Evolutionary conservation across 371 early-diverging fungal genomes (phyloP), one percentile per base, ranked within the genome.

Genomic region (Mortierella sp.): DNA sequence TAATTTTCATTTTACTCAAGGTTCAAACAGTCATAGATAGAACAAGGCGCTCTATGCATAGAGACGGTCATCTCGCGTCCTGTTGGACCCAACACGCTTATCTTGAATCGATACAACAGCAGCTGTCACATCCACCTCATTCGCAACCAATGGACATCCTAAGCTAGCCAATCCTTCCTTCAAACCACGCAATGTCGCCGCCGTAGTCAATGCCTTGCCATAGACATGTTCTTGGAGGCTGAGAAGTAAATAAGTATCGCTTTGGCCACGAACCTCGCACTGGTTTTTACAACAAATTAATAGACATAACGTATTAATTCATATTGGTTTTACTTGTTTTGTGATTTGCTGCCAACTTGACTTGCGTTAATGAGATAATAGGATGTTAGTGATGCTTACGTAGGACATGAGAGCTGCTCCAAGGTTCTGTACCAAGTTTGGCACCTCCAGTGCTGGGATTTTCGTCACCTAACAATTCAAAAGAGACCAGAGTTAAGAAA

Each of bases 221-320:
- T 81, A 81, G 15, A 81, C 70, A 36, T 66, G 69, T 24, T 81
- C 82, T 10, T 81, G 82, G n/a, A 81, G 70, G 72, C 82, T 81
- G 60, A 81, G 67, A 2, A 81, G 50, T 32, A 81, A 59, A 59
- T 69, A 76, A 24, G 70, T 60, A 11, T 81, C 72, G 21, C 22
- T 63, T 63, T 65, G 9, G 3, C 82, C 76, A 47, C 82, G 69
- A 7, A 65, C 76, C 50, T 81, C 82, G 32, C 82, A 81, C 76
- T 78, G 50, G 7, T 11, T 43, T 52, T 13, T 38, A 69, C 58
- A 41, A 6, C 57, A 21, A 21, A 19, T 21, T 13, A 62, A 41
- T 10, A 43, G 13, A 10, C 43, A 43, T 2, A 2, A 28, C 28
- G 43, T 43, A 43, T 43, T 13, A 43, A 13, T 43, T 43, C 7